These are phyloP conservation scores for Dictyostelium intermedium DNA, from an alignment of 78 protist species.

Conservation along the genomic window DNA sequence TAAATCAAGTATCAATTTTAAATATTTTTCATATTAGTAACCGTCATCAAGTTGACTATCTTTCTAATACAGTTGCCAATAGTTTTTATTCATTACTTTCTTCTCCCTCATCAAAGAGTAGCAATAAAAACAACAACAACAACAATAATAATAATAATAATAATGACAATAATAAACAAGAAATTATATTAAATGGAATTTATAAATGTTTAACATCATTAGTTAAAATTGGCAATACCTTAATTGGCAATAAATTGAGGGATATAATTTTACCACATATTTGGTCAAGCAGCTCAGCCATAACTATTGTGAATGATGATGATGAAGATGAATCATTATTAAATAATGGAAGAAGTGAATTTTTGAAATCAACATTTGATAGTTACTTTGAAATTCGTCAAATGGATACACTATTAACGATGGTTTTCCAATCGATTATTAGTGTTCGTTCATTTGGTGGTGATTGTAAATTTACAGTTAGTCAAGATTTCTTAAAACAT, in stretches of 20 bases:
- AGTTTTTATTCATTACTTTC: not conserved
- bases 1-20: slow-evolving; percentile 1
- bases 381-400: slow-evolving; percentile 71
- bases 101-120: not conserved
- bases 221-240: slow-evolving; percentile 3
- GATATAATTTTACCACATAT: not conserved
- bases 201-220: slow-evolving; percentile 7
- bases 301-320: not conserved
- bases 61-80: not conserved
- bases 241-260: not conserved
- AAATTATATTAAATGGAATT: not conserved
- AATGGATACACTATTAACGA: slow-evolving; percentile 10
- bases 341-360: not conserved
- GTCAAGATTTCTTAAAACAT: not conserved
- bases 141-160: not conserved
- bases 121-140: not conserved
- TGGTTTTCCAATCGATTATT: not conserved
- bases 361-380: slow-evolving; percentile 9
- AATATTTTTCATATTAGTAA: slow-evolving; percentile 28
- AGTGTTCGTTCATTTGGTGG: not conserved
- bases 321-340: not conserved
- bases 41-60: not conserved
- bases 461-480: not conserved
- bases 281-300: not conserved
- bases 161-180: not conserved